Base-by-base conservation (phyloP, 1,139 yeast species). In the Insectozyma bohioensis region DNA sequence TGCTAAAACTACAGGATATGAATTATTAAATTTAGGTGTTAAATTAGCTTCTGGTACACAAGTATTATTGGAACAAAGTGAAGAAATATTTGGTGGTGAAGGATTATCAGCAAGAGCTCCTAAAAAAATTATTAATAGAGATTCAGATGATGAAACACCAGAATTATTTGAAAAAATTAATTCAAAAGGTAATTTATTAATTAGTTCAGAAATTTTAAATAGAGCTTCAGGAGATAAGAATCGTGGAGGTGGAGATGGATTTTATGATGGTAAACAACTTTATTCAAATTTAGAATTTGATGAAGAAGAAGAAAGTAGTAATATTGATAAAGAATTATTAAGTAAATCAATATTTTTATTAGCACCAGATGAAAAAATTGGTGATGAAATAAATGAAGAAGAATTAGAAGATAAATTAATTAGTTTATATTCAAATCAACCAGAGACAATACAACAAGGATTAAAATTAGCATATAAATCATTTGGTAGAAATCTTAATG, bases 41-140 rank as follows among this genome's bases (percentile, higher is more conserved):
- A 86, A 84, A 48, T 54, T 90, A 22, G 94, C 95, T 1, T 83
- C 90, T 4, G 97, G 97, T 0, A 86, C 97, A 0, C 97, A 88
- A 52, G 79, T 80, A 0, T 58, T 86, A 7, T 61, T 90, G 32
- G 97, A 88, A 46, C 78, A 75, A 39, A 83, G 95, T 0, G 97
- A 90, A 52, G 83, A 78, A 41, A 71, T 73, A 4, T 61, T 85
- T 35, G 90, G 90, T 2, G 90, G 90, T 1, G 69, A 68, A 40
- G 88, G 88, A 0, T 58, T 78, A 0, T 53, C 69, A 8, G 67
- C 69, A 23, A 52, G 79, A 37, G 31, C 39, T 16, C 51, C 54
- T 2, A 24, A 31, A 18, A 6, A 8, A 15, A 20, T 17, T 7
- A 20, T 20, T 14, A 31, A 30, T 19, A 24, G 36, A 8, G 20